phyloP scores from a whole-genome alignment of 768 basidiomycete genomes.

The Boletus rubropictus region DNA sequence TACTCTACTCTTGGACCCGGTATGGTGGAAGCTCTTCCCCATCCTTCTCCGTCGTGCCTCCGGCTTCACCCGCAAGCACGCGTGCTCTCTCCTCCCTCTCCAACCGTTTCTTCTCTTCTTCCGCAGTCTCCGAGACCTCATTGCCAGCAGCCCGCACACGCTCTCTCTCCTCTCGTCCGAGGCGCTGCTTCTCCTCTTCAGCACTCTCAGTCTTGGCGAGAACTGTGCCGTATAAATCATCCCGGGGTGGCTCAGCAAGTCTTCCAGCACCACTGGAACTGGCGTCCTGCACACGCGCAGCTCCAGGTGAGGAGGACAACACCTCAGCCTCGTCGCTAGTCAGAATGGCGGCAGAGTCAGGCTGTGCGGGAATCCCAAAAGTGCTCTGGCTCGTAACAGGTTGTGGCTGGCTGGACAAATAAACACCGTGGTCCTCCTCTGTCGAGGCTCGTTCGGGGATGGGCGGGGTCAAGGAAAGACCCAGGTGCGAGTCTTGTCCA shows the following conservation, averaged over 20 bases:
- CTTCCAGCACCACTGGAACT: constrained; percentile 8
- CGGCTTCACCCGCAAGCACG: constrained; percentile 28
- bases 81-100: constrained; percentile 66
- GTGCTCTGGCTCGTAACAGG: constrained; percentile 21
- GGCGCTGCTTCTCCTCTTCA: constrained; percentile 62
- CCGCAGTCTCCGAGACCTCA: constrained; percentile 41
- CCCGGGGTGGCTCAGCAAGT: constrained; percentile 21
- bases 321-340: constrained; percentile 47
- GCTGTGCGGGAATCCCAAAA: constrained; percentile 15
- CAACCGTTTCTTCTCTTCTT: constrained; percentile 58
- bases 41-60: constrained; percentile 28
- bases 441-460: constrained; percentile 18
- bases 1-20: constrained; percentile 28
- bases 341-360: constrained; percentile 32
- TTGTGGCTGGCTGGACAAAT: constrained; percentile 2
- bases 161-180: constrained; percentile 50
- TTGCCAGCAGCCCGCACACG: constrained; percentile 31
- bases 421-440: constrained; percentile 6
- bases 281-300: constrained; percentile 44
- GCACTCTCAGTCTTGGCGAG: constrained; percentile 43
- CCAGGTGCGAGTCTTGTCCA: constrained; percentile 27
- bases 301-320: constrained; percentile 57
- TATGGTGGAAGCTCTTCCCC: constrained; percentile 41
- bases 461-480: constrained; percentile 42
- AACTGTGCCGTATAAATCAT: constrained; percentile 28